A percentile compares a stretch with the other conserved stretches of the same genome.
phyloP scores from a whole-genome alignment of 2,329 filamentous ascomycete genomes.

The Cladosporium oxysporum region DNA sequence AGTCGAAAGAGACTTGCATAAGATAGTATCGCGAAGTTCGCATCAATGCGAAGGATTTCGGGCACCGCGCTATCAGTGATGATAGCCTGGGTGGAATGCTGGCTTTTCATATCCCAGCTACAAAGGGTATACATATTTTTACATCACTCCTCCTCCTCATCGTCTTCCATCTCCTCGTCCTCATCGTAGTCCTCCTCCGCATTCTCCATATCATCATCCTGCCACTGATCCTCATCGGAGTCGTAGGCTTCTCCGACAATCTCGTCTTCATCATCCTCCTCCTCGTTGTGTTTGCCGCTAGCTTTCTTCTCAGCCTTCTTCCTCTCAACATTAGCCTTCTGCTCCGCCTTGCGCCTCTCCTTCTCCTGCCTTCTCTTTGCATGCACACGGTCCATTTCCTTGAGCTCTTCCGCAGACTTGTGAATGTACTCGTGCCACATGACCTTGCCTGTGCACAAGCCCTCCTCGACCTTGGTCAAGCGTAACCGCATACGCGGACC shows the following conservation, averaged over 20 bases:
- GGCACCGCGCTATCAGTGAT: background rate
- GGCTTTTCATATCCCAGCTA: constrained; percentile 15
- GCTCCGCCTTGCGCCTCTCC: constrained; percentile 75
- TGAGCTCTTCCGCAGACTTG: constrained; percentile 77
- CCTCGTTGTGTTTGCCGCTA: constrained; percentile 46
- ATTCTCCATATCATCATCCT: constrained; percentile 50
- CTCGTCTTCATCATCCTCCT: constrained; percentile 40
- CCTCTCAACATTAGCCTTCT: constrained; percentile 86
- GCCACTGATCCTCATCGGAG: constrained; percentile 55
- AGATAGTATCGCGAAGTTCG: background rate
- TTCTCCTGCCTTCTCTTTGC: constrained; percentile 76
- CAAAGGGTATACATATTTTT: constrained; percentile 13
- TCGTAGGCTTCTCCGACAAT: constrained; percentile 49
- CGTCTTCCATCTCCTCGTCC: constrained; percentile 31
- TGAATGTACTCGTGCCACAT: constrained; percentile 97
- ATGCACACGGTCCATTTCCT: constrained; percentile 80
- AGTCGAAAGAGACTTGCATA: background rate
- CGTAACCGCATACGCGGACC: constrained; percentile 87
- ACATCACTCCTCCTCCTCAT: constrained; percentile 24
- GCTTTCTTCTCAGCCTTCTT: constrained; percentile 66
- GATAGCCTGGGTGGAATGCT: background rate
- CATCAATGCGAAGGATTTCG: background rate
- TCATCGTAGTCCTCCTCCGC: constrained; percentile 38
- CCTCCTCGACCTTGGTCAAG: constrained; percentile 94
- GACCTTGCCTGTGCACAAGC: constrained; percentile 81